phyloP scores from a whole-genome alignment of 495 filamentous ascomycete genomes.

The Daldinia grandis region DNA sequence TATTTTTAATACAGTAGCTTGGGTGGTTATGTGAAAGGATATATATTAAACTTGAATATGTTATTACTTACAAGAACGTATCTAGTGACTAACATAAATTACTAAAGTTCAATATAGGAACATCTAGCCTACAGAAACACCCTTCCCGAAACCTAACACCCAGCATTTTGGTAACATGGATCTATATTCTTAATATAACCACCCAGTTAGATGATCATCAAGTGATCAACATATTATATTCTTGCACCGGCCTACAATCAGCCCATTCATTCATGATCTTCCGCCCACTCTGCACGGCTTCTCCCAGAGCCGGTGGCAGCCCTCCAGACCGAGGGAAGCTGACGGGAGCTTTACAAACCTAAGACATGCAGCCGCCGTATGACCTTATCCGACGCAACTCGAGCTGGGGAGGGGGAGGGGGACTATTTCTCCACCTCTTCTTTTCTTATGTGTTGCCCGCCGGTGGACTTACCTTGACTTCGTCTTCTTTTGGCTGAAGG shows the following conservation, averaged over 20 bases:
- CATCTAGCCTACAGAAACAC: neutral
- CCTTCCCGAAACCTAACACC: neutral
- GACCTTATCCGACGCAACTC: slow-evolving; percentile 2
- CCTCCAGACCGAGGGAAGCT: slow-evolving; percentile 3
- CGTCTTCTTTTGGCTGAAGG: neutral
- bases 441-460: neutral
- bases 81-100: neutral
- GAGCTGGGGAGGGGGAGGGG: too few species aligned
- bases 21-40: neutral
- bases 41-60: neutral
- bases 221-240: neutral
- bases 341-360: slow-evolving; percentile 35
- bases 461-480: neutral
- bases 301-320: neutral
- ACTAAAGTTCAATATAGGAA: neutral
- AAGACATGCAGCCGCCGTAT: slow-evolving; percentile 36
- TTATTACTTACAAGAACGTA: neutral
- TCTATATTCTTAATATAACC: neutral
- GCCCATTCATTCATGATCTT: neutral
- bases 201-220: neutral
- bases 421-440: neutral
- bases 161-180: neutral
- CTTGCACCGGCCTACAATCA: neutral
- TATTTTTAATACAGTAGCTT: too few species aligned
- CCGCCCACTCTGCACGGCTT: neutral